Percentiles rank a stretch among this genome's conserved stretches.
Evolutionary conservation across 495 filamentous ascomycete species (phyloP).

Genomic region (Beverwykella pulmonaria): DNA sequence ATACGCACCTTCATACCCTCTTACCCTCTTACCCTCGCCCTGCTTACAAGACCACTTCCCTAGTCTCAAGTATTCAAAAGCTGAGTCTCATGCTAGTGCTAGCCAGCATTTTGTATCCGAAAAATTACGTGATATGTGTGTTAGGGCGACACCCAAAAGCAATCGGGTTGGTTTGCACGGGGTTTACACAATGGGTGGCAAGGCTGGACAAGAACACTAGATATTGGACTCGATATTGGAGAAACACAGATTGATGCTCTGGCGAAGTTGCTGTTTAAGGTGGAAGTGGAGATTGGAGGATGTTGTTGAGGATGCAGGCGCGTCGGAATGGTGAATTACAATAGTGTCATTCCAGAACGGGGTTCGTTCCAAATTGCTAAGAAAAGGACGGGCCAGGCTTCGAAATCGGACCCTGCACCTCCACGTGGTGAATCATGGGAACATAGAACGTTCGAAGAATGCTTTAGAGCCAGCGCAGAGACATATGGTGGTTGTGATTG

Average conservation of each 20-base stretch:
- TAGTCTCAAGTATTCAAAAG: background rate
- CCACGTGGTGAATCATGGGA: too few species aligned
- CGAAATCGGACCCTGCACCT: too few species aligned
- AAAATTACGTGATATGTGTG: background rate
- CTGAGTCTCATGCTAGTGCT: background rate
- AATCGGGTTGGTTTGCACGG: background rate
- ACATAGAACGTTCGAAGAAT: too few species aligned
- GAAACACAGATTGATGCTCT: background rate
- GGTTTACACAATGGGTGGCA: constrained; percentile 1
- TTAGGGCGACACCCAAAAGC: constrained; percentile 6
- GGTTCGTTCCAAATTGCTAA: too few species aligned
- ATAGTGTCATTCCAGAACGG: background rate
- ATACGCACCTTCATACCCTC: too few species aligned
- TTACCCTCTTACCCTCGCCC: too few species aligned
- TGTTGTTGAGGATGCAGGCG: background rate
- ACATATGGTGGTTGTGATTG: too few species aligned
- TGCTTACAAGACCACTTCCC: too few species aligned
- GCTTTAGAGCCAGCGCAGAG: too few species aligned
- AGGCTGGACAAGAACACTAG: background rate
- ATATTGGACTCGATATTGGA: constrained; percentile 2
- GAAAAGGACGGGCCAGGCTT: too few species aligned
- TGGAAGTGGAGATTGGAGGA: constrained; percentile 9
- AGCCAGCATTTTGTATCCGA: background rate
- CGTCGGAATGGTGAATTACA: background rate
- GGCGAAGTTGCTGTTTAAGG: background rate